phyloP scores from a whole-genome alignment of 257 asterid species.

The Apocynum venetum region DNA sequence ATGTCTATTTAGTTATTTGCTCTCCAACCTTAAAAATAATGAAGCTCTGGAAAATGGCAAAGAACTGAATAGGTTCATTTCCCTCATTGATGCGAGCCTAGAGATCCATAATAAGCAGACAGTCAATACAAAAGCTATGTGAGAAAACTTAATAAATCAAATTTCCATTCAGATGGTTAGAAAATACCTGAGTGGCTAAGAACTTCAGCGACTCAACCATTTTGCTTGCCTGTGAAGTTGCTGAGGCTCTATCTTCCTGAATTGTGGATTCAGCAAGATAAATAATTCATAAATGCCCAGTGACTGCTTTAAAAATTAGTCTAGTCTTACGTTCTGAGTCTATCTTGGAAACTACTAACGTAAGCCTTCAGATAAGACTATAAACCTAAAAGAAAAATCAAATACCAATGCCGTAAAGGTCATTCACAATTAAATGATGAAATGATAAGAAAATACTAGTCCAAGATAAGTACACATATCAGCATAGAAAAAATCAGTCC shows the following conservation, averaged over 20 bases:
- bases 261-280: constrained; percentile 3
- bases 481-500: not conserved
- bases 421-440: not conserved
- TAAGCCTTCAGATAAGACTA: not conserved
- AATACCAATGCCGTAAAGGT: not conserved
- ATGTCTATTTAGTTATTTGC: constrained; percentile 7
- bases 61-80: constrained; percentile 85
- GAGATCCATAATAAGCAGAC: constrained; percentile 23
- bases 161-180: not conserved
- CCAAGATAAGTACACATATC: not conserved
- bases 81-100: constrained; percentile 90
- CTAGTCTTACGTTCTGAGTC: not conserved
- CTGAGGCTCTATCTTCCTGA: constrained; percentile 78
- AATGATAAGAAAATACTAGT: not conserved
- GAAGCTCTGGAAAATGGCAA: constrained; percentile 88
- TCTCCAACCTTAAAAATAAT: constrained; percentile 79
- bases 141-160: constrained; percentile 3
- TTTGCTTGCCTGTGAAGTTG: constrained; percentile 85
- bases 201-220: constrained; percentile 88
- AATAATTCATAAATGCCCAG: not conserved
- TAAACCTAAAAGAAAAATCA: not conserved
- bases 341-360: not conserved
- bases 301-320: constrained; percentile 12
- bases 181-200: constrained; percentile 72
- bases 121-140: constrained; percentile 14